phyloP scores from a whole-genome alignment of 2,329 filamentous ascomycete species.

The Nemania sp. region DNA sequence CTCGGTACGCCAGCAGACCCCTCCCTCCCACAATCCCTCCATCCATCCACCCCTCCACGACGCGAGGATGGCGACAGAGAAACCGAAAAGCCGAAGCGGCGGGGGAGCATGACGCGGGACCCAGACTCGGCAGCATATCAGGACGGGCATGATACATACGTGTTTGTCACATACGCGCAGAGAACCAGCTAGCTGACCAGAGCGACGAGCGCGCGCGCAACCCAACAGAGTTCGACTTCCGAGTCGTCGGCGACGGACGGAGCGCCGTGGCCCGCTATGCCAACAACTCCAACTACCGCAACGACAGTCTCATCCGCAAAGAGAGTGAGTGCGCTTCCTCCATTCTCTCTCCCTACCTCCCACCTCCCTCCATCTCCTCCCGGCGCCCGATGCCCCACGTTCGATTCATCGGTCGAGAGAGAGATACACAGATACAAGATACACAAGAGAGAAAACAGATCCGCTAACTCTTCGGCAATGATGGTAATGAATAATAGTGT shows the following conservation, averaged over 20 bases:
- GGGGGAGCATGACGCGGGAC: too few relatives aligned
- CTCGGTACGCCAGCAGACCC: constrained; percentile 64
- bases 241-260: constrained; percentile 87
- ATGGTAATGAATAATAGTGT: too few relatives aligned
- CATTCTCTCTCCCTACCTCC: not conserved
- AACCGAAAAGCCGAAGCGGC: not conserved
- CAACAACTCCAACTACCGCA: constrained; percentile 99
- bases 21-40: not conserved
- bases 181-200: constrained; percentile 20
- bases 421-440: too few relatives aligned
- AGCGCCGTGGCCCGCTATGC: constrained; percentile 95
- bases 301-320: constrained; percentile 98
- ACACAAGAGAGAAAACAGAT: not conserved
- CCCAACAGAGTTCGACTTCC: constrained; percentile 99
- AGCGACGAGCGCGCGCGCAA: constrained; percentile 36
- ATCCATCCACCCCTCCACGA: not conserved
- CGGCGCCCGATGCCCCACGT: too few relatives aligned
- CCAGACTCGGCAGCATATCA: too few relatives aligned
- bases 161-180: not conserved
- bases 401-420: too few relatives aligned
- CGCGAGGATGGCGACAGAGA: not conserved
- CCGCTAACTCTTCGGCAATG: too few relatives aligned
- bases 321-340: constrained; percentile 74
- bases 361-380: not conserved
- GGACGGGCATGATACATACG: too few relatives aligned